Conservation (phyloP, 352 stramenopile species). For the Pythium vanterpoolii region DNA sequence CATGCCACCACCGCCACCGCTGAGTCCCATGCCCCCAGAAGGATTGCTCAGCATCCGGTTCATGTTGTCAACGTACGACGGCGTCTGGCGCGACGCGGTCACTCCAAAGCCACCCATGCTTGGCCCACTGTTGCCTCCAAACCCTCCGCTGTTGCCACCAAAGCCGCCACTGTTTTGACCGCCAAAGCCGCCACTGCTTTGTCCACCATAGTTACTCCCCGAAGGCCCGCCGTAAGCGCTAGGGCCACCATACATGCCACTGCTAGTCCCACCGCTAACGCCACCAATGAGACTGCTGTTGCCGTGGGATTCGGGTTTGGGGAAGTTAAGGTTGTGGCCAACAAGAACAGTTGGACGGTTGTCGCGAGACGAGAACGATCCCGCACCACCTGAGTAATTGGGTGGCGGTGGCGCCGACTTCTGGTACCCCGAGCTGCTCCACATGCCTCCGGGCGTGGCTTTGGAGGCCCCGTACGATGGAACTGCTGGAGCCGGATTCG, state of each 20-base stretch:
- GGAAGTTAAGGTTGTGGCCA: conserved; percentile 73
- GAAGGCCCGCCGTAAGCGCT: conserved; percentile 30
- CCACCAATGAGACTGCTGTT: conserved; percentile 44
- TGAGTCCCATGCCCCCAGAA: not conserved
- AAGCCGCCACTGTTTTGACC: conserved; percentile 18
- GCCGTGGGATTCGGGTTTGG: conserved; percentile 47
- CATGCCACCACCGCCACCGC: conserved; percentile 16
- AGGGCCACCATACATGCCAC: conserved; percentile 35
- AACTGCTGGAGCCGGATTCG: conserved; percentile 22
- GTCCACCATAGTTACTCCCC: conserved; percentile 25
- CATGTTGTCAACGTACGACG: conserved; percentile 53
- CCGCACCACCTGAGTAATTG: conserved; percentile 30
- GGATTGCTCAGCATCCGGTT: conserved; percentile 49
- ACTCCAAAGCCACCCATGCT: conserved; percentile 15
- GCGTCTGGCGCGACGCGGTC: conserved; percentile 19
- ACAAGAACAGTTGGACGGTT: conserved; percentile 83
- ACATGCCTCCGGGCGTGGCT: conserved; percentile 46
- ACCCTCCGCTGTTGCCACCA: conserved; percentile 13
- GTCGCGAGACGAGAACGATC: conserved; percentile 51
- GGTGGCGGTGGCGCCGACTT: conserved; percentile 51
- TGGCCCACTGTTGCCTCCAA: conserved; percentile 10
- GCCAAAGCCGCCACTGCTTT: conserved; percentile 23
- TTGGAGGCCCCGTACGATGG: conserved; percentile 37
- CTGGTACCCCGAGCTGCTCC: conserved; percentile 81
- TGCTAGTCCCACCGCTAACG: conserved; percentile 28